phyloP scores from a whole-genome alignment of 176 grass and related monocot species.

The Raddia distichophylla region DNA sequence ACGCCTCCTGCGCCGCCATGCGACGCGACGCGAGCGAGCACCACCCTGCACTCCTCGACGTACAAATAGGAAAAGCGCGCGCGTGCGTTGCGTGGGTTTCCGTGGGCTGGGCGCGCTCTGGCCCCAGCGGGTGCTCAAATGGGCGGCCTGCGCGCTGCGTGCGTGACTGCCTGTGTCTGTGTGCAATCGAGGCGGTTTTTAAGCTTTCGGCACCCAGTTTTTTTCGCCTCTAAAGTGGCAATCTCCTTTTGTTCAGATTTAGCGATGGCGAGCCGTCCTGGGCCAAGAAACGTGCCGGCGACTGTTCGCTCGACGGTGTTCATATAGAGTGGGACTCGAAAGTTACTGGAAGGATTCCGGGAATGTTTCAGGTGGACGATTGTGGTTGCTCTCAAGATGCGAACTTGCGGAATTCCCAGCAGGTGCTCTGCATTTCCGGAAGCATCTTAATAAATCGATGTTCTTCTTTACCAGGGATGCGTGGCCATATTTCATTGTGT shows the following conservation, averaged over 20 bases:
- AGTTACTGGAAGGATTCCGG: slow-evolving; percentile 12
- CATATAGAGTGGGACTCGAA: slow-evolving; percentile 27
- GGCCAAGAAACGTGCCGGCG: slow-evolving; percentile 13
- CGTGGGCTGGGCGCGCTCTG: neutral
- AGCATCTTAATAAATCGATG: neutral
- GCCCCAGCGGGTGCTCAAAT: slow-evolving; percentile 10
- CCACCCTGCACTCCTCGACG: neutral
- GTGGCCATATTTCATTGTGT: slow-evolving; percentile 14
- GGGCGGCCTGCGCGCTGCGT: neutral
- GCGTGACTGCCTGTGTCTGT: neutral
- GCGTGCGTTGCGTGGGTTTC: slow-evolving; percentile 5
- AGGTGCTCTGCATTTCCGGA: slow-evolving; percentile 24
- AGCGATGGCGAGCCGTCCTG: neutral
- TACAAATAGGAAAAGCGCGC: neutral
- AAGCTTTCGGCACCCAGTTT: slow-evolving; percentile 7
- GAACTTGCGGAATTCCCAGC: neutral
- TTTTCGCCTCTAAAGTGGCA: neutral
- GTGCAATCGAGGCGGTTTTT: slow-evolving; percentile 16
- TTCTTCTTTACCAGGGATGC: neutral
- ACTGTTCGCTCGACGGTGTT: slow-evolving; percentile 12
- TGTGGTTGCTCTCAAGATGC: slow-evolving; percentile 4
- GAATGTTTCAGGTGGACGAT: slow-evolving; percentile 4
- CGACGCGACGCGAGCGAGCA: neutral
- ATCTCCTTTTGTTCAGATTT: neutral
- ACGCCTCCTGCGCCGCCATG: slow-evolving; percentile 57